These are phyloP conservation scores for Grosmannia penicillata DNA, from an alignment of 2,329 filamentous ascomycete species.

Conservation along the genomic window DNA sequence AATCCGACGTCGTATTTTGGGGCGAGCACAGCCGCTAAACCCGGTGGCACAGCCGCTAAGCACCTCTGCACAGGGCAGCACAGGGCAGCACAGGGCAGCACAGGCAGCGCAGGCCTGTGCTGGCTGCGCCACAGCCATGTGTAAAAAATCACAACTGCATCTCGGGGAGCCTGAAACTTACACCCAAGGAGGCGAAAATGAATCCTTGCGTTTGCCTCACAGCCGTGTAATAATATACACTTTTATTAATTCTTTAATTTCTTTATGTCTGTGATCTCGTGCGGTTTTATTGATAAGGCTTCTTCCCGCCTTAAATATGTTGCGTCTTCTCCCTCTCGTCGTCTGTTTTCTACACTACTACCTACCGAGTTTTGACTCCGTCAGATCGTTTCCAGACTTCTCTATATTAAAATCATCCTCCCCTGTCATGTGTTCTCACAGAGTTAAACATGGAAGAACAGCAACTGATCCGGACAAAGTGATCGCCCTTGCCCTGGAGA, in stretches of 20 bases:
- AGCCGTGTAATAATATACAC: too few species aligned
- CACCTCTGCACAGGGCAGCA: not conserved
- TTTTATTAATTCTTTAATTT: not conserved
- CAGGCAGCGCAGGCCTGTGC: conserved; percentile 1
- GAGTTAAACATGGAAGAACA: not conserved
- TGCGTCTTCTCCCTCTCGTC: not conserved
- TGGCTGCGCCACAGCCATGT: not conserved
- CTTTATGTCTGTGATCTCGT: not conserved
- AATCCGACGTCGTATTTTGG: conserved; percentile 1
- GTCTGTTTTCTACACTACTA: not conserved
- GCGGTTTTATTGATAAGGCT: not conserved
- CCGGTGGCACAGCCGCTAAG: not conserved
- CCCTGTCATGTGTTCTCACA: not conserved
- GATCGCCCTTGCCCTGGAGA: conserved; percentile 2
- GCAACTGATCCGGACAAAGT: conserved; percentile 2
- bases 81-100: conserved; percentile 1
- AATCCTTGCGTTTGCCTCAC: not conserved
- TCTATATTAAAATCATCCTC: not conserved
- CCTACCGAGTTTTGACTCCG: not conserved
- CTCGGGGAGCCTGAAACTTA: conserved; percentile 1
- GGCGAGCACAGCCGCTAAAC: not conserved
- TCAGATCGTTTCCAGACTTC: not conserved
- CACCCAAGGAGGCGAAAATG: not conserved
- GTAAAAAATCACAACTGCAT: conserved; percentile 1
- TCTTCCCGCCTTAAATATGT: not conserved